Percentiles rank a stretch among this genome's conserved stretches.
These are phyloP conservation scores for Mortierella sp. DNA, from an alignment of 371 early-diverging fungal species.

Conservation along the genomic window DNA sequence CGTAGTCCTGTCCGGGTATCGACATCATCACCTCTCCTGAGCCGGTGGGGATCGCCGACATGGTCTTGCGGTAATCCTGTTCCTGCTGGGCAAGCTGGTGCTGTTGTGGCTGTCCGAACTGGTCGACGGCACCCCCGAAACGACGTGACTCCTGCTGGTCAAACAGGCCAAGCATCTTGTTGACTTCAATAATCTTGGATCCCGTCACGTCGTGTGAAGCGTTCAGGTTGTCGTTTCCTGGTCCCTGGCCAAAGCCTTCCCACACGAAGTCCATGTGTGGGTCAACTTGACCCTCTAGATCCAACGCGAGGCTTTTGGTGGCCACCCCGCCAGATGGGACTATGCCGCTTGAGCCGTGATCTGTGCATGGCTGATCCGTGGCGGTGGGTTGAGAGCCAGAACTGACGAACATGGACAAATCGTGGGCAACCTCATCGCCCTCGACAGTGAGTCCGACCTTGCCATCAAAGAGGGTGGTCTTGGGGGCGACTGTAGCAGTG, in stretches of 20 bases:
- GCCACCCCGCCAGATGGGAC: neutral
- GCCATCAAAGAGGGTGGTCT: slow-evolving; percentile 12
- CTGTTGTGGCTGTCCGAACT: slow-evolving; percentile 14
- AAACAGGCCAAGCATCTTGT: slow-evolving; percentile 5
- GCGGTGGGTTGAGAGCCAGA: slow-evolving; percentile 40
- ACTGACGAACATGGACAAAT: slow-evolving; percentile 38
- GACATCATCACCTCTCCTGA: slow-evolving; percentile 17
- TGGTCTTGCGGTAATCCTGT: slow-evolving; percentile 16
- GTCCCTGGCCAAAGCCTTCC: slow-evolving; percentile 50
- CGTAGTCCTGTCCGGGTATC: slow-evolving; percentile 15
- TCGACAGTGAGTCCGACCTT: slow-evolving; percentile 22
- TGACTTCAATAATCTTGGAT: slow-evolving; percentile 9
- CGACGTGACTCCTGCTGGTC: slow-evolving; percentile 13
- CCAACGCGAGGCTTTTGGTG: slow-evolving; percentile 6
- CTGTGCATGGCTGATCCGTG: slow-evolving; percentile 32
- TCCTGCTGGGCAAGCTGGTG: slow-evolving; percentile 13
- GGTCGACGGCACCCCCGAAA: slow-evolving; percentile 9
- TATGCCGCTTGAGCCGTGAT: slow-evolving; percentile 42
- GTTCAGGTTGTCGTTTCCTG: slow-evolving; percentile 22
- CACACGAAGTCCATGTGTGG: slow-evolving; percentile 35
- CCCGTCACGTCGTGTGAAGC: slow-evolving; percentile 5
- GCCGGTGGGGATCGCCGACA: slow-evolving; percentile 38
- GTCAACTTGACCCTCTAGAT: slow-evolving; percentile 23
- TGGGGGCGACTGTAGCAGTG: slow-evolving; percentile 12
- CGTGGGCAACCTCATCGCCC: slow-evolving; percentile 37